These are phyloP conservation scores for Chrysoporthe deuterocubensis DNA, from an alignment of 2,329 filamentous ascomycete genomes.

Conservation along the genomic window DNA sequence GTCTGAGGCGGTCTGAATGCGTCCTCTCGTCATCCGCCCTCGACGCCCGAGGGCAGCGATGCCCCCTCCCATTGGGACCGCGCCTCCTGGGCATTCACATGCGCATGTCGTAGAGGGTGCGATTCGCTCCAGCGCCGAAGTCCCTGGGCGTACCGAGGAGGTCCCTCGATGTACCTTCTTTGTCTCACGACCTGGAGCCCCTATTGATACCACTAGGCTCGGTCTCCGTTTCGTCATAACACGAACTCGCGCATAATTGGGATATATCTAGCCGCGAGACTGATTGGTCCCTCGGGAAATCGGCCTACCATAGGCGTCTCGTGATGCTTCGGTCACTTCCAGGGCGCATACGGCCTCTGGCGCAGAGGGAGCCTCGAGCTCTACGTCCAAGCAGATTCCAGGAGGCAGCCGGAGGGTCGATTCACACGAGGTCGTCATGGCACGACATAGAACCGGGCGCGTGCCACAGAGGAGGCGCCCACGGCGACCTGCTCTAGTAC, in stretches of 20 bases:
- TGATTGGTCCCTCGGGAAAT: neutral
- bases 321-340: neutral
- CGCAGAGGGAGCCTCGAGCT: too few relatives aligned
- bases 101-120: too few relatives aligned
- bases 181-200: neutral
- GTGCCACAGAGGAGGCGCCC: constrained; percentile 6
- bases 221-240: neutral
- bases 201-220: neutral
- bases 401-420: neutral
- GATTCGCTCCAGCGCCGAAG: neutral
- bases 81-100: too few relatives aligned
- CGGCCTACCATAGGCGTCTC: neutral
- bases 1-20: neutral
- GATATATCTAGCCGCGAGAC: neutral
- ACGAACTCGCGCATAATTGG: neutral
- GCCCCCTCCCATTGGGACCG: too few relatives aligned
- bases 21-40: too few relatives aligned
- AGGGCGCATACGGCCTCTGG: neutral
- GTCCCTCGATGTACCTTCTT: neutral
- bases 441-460: neutral
- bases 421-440: neutral
- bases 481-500: neutral
- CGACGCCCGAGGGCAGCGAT: too few relatives aligned
- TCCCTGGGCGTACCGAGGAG: neutral
- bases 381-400: neutral